phyloP scores from a whole-genome alignment of 768 basidiomycete genomes.

The Tricholoma hemisulphureum region DNA sequence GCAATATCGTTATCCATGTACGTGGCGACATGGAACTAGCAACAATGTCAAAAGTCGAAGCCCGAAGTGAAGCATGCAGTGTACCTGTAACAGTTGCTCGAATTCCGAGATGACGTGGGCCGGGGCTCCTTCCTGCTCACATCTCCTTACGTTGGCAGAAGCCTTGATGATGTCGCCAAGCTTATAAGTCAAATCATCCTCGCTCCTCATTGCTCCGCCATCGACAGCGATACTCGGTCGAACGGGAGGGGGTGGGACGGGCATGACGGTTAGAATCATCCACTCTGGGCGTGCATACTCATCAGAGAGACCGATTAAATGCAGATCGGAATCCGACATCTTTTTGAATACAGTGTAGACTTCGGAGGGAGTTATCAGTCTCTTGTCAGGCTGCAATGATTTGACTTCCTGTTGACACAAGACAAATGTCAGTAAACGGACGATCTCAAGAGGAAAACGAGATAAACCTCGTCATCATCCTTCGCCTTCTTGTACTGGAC shows the following conservation, averaged over 20 bases:
- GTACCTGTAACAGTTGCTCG: slow-evolving; percentile 95
- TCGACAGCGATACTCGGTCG: slow-evolving; percentile 98
- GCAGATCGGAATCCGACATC: slow-evolving; percentile 86
- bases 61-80: neutral
- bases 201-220: slow-evolving; percentile 93
- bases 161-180: slow-evolving; percentile 96
- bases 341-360: slow-evolving; percentile 96
- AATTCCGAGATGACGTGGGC: slow-evolving; percentile 95
- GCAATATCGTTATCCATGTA: slow-evolving; percentile 99
- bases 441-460: neutral
- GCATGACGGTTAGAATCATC: slow-evolving; percentile 99
- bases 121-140: slow-evolving; percentile 96
- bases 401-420: slow-evolving; percentile 63
- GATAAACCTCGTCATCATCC: slow-evolving; percentile 88
- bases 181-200: slow-evolving; percentile 98
- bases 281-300: slow-evolving; percentile 97
- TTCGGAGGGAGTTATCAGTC: slow-evolving; percentile 79
- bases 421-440: slow-evolving; percentile 12
- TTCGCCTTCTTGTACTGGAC: slow-evolving; percentile 93
- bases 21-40: slow-evolving; percentile 96
- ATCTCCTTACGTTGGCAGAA: slow-evolving; percentile 85
- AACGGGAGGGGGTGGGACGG: slow-evolving; percentile 96
- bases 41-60: slow-evolving; percentile 7
- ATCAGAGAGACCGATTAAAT: slow-evolving; percentile 87
- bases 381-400: slow-evolving; percentile 77